A percentile compares a stretch with the other conserved stretches of the same genome.
These are phyloP conservation scores for Tulasnella sp. DNA, from an alignment of 768 basidiomycete genomes.

Conservation along the genomic window DNA sequence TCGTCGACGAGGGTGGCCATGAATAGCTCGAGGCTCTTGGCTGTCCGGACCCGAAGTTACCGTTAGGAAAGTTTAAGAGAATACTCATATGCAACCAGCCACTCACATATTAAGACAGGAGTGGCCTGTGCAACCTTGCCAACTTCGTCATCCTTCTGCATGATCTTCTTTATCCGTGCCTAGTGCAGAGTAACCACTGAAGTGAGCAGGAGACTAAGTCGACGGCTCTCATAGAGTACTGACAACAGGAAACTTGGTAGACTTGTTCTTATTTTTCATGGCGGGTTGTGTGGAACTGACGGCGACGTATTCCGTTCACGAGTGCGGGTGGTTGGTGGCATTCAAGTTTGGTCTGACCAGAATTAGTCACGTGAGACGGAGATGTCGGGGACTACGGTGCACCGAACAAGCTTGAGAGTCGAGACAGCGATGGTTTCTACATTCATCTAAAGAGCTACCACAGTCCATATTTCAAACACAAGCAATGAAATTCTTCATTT, in stretches of 20 bases:
- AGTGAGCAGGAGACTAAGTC: background rate
- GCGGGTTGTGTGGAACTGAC: background rate
- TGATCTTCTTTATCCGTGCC: conserved; percentile 98
- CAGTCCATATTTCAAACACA: background rate
- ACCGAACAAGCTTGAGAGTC: no score
- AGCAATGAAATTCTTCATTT: background rate
- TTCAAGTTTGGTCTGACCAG: background rate
- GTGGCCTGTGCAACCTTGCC: conserved; percentile 97
- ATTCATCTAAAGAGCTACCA: background rate
- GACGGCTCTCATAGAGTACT: conserved; percentile 23
- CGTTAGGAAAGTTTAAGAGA: background rate
- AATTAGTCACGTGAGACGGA: background rate
- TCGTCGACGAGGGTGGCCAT: conserved; percentile 74
- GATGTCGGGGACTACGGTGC: no score
- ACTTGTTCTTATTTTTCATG: conserved; percentile 88
- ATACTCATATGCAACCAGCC: background rate
- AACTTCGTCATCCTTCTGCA: conserved; percentile 99
- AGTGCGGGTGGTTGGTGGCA: background rate
- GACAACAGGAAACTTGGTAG: conserved; percentile 86
- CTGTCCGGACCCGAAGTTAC: conserved; percentile 30
- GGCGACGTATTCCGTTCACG: no score
- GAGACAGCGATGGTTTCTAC: no score
- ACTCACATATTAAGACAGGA: conserved; percentile 90
- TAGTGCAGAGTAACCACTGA: conserved; percentile 22
- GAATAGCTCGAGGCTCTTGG: conserved; percentile 91